A percentile compares a stretch with the other conserved stretches of the same genome.
These are phyloP conservation scores for Hypoxylon perforatum DNA, from an alignment of 495 filamentous ascomycete species.

Conservation along the genomic window DNA sequence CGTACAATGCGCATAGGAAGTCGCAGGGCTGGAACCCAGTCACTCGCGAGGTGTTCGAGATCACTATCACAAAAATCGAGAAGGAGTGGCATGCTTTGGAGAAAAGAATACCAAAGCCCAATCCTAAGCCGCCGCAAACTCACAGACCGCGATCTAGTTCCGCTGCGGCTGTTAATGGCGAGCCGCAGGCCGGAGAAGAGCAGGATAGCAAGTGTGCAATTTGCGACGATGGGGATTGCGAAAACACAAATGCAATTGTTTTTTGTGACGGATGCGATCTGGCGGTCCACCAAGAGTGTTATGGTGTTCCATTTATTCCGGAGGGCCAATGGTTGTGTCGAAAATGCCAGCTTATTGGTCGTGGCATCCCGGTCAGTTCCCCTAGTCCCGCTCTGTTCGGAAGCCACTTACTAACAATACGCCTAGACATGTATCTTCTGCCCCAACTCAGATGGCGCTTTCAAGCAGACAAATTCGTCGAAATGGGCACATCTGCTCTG, in stretches of 20 bases:
- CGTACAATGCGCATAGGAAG: conserved; percentile 80
- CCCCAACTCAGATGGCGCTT: conserved; percentile 95
- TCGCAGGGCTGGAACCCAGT: conserved; percentile 79
- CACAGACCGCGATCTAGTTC: conserved; percentile 91
- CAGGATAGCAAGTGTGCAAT: conserved; percentile 98
- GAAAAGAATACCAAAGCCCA: conserved; percentile 94
- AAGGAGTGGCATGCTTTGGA: conserved; percentile 98
- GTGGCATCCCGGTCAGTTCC: conserved; percentile 80
- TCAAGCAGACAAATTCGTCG: conserved; percentile 95
- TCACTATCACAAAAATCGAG: conserved; percentile 98
- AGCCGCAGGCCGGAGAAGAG: conserved; percentile 87
- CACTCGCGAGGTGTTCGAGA: conserved; percentile 92
- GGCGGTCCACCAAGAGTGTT: conserved; percentile 98
- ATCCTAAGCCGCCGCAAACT: conserved; percentile 93
- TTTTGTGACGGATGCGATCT: conserved; percentile 99
- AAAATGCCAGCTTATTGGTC: conserved; percentile 94
- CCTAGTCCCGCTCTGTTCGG: conserved; percentile 29
- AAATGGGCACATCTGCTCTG: conserved; percentile 98
- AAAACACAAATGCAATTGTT: conserved; percentile 99
- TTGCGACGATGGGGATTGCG: conserved; percentile 97
- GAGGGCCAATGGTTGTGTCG: conserved; percentile 99
- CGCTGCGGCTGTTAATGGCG: conserved; percentile 90
- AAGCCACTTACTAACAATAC: conserved; percentile 22
- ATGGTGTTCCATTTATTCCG: conserved; percentile 97
- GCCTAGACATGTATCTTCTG: conserved; percentile 93